Evolutionary conservation across 768 basidiomycete species (phyloP).

Genomic region (Leccinum incarnatum): DNA sequence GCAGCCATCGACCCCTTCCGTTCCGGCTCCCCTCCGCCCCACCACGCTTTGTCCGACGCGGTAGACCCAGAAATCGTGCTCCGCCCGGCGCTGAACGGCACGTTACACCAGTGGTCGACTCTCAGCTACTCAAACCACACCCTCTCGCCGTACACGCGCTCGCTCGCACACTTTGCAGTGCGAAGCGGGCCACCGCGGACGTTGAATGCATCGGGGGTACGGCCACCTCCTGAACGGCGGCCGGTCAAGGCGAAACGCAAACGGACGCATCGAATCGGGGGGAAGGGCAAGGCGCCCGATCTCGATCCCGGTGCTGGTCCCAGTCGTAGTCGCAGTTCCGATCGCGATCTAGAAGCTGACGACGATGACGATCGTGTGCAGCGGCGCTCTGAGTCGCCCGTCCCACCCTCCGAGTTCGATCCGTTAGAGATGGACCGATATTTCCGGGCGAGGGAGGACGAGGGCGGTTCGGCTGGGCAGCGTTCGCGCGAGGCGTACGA

Average conservation of each 20-base stretch:
- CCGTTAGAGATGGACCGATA: constrained; percentile 73
- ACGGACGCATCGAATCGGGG: constrained; percentile 63
- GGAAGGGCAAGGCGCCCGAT: constrained; percentile 3
- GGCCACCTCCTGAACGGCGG: constrained; percentile 41
- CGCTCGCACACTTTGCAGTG: constrained; percentile 88
- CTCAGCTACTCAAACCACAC: constrained; percentile 91
- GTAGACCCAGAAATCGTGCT: constrained; percentile 58
- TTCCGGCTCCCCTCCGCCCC: constrained; percentile 35
- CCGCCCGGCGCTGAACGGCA: constrained; percentile 65
- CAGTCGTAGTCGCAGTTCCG: not conserved
- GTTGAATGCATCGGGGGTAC: constrained; percentile 34
- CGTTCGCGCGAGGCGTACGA: not conserved
- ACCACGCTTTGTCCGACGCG: constrained; percentile 30
- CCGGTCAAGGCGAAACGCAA: constrained; percentile 75
- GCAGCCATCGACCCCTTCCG: constrained; percentile 32
- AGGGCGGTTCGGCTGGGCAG: not conserved
- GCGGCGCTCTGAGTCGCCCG: constrained; percentile 28
- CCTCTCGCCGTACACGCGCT: constrained; percentile 88
- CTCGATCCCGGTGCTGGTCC: not conserved
- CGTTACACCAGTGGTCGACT: constrained; percentile 81
- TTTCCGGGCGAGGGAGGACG: constrained; percentile 43
- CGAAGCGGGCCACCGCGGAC: constrained; percentile 75
- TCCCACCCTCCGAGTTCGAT: constrained; percentile 57
- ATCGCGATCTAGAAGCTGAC: constrained; percentile 1
- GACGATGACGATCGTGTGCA: constrained; percentile 9